Percentiles rank a stretch among this genome's conserved stretches.
Conservation (phyloP, 768 basidiomycete genomes). For the Xanthoconium stramineum region DNA sequence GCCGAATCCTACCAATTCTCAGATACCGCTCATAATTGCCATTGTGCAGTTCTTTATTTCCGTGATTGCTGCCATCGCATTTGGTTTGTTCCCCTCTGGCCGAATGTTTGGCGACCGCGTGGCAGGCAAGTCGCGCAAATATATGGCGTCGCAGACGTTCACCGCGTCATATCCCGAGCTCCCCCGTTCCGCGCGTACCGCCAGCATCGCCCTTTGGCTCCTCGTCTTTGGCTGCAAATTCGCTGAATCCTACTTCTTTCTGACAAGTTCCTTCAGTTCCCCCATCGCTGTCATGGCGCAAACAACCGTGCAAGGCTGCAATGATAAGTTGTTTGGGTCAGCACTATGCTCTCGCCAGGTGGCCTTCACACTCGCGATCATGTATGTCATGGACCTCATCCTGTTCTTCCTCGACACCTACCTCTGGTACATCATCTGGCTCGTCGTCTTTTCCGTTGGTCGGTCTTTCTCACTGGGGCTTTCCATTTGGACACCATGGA, state of each 20-base stretch:
- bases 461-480: slow-evolving; percentile 90
- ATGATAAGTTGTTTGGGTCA: slow-evolving; percentile 76
- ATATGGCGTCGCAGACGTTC: slow-evolving; percentile 98
- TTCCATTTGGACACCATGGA: slow-evolving; percentile 99
- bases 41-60: slow-evolving; percentile 95
- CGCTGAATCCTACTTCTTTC: slow-evolving; percentile 95
- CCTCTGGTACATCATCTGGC: slow-evolving; percentile 99
- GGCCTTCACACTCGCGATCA: slow-evolving; percentile 91
- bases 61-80: slow-evolving; percentile 74
- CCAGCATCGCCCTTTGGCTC: slow-evolving; percentile 85
- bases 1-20: slow-evolving; percentile 42
- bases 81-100: slow-evolving; percentile 90
- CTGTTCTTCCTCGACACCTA: slow-evolving; percentile 99
- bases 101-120: slow-evolving; percentile 99
- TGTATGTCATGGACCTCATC: slow-evolving; percentile 98
- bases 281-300: slow-evolving; percentile 97
- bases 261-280: slow-evolving; percentile 94
- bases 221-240: slow-evolving; percentile 97
- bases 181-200: slow-evolving; percentile 65
- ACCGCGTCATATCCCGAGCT: slow-evolving; percentile 94
- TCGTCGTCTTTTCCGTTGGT: slow-evolving; percentile 89
- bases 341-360: slow-evolving; percentile 89
- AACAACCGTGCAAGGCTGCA: slow-evolving; percentile 89
- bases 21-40: slow-evolving; percentile 85
- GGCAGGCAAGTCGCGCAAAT: slow-evolving; percentile 95